Conservation (phyloP, 1,284 basidiomycete genomes). For the Sutorius eximius region DNA sequence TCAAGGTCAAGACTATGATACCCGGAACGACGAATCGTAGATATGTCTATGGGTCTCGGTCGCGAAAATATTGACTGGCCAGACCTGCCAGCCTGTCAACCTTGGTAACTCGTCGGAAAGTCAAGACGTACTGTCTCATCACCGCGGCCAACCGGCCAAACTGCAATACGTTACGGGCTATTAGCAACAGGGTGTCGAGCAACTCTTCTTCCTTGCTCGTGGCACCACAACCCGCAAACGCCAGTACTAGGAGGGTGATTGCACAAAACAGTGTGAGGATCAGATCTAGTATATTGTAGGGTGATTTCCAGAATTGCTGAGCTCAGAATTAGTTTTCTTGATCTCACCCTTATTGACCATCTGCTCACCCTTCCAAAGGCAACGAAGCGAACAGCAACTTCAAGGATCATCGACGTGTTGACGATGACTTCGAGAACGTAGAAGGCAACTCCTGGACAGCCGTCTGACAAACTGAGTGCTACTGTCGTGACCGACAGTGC, state of each 20-base stretch:
- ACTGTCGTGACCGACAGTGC: constrained; percentile 88
- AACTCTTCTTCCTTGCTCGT: constrained; percentile 87
- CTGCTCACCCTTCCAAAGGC: constrained; percentile 83
- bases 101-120: constrained; percentile 1
- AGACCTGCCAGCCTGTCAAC: constrained; percentile 54
- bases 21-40: constrained; percentile 67
- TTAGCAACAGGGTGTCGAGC: constrained; percentile 85
- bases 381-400: constrained; percentile 85
- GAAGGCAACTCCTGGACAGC: constrained; percentile 78
- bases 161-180: constrained; percentile 89
- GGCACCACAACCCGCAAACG: constrained; percentile 75
- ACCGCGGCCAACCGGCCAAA: constrained; percentile 87
- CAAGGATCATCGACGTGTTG: constrained; percentile 89
- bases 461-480: constrained; percentile 79
- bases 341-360: not conserved
- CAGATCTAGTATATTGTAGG: constrained; percentile 87
- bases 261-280: constrained; percentile 84
- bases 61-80: constrained; percentile 92
- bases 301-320: constrained; percentile 95
- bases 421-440: constrained; percentile 90
- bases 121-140: constrained; percentile 76
- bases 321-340: constrained; percentile 4
- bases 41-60: constrained; percentile 90
- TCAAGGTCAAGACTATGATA: constrained; percentile 68
- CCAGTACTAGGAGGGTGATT: constrained; percentile 82